Conservation (phyloP, 129 eudicot genomes). For the Artemisia annua region DNA sequence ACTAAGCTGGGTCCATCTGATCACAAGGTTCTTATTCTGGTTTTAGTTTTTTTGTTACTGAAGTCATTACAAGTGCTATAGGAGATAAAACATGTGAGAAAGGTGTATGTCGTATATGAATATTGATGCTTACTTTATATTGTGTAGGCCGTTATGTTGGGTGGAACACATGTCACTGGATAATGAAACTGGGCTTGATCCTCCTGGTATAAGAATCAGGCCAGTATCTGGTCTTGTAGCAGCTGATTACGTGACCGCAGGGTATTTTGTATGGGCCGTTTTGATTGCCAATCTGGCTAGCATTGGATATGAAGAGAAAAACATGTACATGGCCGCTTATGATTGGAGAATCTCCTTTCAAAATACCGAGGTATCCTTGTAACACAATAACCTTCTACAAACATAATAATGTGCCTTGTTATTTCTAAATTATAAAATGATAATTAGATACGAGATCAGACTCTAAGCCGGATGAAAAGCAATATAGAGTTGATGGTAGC, state of each 20-base stretch:
- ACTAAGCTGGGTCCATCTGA: neutral
- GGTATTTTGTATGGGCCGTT: conserved; percentile 57
- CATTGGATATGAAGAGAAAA: conserved; percentile 63
- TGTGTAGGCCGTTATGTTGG: conserved; percentile 41
- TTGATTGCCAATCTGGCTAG: conserved; percentile 51
- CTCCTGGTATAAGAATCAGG: conserved; percentile 39
- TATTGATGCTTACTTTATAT: no score
- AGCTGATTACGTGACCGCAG: no score
- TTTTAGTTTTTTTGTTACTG: no score
- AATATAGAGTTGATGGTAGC: conserved; percentile 69
- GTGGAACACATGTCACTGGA: conserved; percentile 74
- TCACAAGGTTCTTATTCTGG: neutral
- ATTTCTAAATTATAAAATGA: neutral
- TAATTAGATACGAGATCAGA: conserved; percentile 55
- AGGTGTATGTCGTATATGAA: no score
- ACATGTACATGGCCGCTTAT: conserved; percentile 69
- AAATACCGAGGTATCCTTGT: conserved; percentile 43
- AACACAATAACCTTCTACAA: neutral
- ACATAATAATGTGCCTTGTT: neutral
- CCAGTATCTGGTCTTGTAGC: no score
- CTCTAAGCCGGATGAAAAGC: conserved; percentile 62
- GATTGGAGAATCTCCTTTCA: conserved; percentile 69
- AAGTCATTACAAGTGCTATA: conserved; percentile 37
- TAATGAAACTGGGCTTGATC: conserved; percentile 77
- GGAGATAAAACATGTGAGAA: neutral